Evolutionary conservation across 2,329 filamentous ascomycete species (phyloP).

Genomic region (Apiospora koreana): DNA sequence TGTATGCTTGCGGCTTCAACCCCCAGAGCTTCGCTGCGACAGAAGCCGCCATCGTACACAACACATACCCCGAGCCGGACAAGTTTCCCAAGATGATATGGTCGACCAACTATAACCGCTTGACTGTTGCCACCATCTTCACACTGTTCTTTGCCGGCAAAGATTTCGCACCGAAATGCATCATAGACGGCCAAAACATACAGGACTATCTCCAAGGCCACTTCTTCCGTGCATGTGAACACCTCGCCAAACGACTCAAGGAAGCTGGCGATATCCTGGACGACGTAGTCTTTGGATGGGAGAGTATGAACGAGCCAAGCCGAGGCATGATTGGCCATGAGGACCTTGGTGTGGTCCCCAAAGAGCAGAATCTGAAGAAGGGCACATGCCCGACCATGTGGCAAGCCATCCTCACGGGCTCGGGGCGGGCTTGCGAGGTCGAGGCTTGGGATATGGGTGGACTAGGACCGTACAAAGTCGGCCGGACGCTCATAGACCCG

Average conservation of each 20-base stretch:
- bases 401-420: conserved; percentile 91
- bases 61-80: conserved; percentile 82
- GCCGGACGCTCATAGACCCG: conserved; percentile 80
- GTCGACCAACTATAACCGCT: conserved; percentile 92
- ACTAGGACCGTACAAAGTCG: conserved; percentile 88
- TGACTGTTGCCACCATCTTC: conserved; percentile 88
- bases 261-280: conserved; percentile 89
- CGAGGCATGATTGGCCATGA: conserved; percentile 81
- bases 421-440: conserved; percentile 85
- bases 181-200: conserved; percentile 93
- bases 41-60: conserved; percentile 92
- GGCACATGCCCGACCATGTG: conserved; percentile 92
- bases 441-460: conserved; percentile 93
- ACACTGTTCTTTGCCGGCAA: conserved; percentile 90
- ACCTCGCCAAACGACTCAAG: conserved; percentile 81
- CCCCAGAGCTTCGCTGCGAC: conserved; percentile 82
- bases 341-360: conserved; percentile 79
- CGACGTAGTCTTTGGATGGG: conserved; percentile 90
- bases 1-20: conserved; percentile 92
- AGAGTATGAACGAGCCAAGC: conserved; percentile 94
- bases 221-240: conserved; percentile 76
- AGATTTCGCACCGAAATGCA: conserved; percentile 93
- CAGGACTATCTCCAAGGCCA: conserved; percentile 92
- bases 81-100: conserved; percentile 98
- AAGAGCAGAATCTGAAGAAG: conserved; percentile 88